These are phyloP conservation scores for Shiraia bambusicola DNA, from an alignment of 2,329 filamentous ascomycete species.

Conservation along the genomic window DNA sequence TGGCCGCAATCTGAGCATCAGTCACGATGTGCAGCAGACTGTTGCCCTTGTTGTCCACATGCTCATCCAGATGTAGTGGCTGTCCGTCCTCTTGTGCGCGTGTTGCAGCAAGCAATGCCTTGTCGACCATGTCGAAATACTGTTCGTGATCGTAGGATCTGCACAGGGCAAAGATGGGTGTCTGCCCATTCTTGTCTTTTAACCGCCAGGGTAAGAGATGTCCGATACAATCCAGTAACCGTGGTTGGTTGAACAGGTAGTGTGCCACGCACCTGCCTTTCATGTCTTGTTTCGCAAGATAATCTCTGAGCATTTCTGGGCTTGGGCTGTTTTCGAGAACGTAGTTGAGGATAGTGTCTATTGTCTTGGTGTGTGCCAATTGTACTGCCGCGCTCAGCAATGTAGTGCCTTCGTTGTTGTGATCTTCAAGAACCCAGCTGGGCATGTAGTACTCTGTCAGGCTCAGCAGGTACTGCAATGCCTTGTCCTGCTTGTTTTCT, in stretches of 20 bases:
- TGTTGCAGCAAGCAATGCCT: slow-evolving; percentile 74
- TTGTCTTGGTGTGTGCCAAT: slow-evolving; percentile 71
- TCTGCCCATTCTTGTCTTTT: slow-evolving; percentile 94
- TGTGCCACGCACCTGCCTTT: slow-evolving; percentile 91
- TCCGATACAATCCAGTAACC: slow-evolving; percentile 75
- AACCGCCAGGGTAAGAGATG: slow-evolving; percentile 81
- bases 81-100: slow-evolving; percentile 73
- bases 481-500: slow-evolving; percentile 64
- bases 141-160: slow-evolving; percentile 91
- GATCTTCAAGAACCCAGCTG: slow-evolving; percentile 73
- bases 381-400: slow-evolving; percentile 89
- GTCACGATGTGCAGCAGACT: slow-evolving; percentile 95
- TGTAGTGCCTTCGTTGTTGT: slow-evolving; percentile 87
- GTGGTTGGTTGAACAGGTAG: slow-evolving; percentile 90
- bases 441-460: slow-evolving; percentile 74
- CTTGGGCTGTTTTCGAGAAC: slow-evolving; percentile 59
- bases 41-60: slow-evolving; percentile 90
- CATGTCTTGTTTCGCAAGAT: slow-evolving; percentile 75
- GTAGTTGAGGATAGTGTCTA: slow-evolving; percentile 73
- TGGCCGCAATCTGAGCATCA: slow-evolving; percentile 72
- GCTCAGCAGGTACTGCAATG: slow-evolving; percentile 77
- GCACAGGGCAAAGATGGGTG: slow-evolving; percentile 92
- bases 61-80: slow-evolving; percentile 86
- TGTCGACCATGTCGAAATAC: slow-evolving; percentile 84
- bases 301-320: slow-evolving; percentile 61